Percentiles rank a stretch among this genome's conserved stretches.
phyloP scores from a whole-genome alignment of 1,139 yeast species.

The Scheffersomyces lignicola region DNA sequence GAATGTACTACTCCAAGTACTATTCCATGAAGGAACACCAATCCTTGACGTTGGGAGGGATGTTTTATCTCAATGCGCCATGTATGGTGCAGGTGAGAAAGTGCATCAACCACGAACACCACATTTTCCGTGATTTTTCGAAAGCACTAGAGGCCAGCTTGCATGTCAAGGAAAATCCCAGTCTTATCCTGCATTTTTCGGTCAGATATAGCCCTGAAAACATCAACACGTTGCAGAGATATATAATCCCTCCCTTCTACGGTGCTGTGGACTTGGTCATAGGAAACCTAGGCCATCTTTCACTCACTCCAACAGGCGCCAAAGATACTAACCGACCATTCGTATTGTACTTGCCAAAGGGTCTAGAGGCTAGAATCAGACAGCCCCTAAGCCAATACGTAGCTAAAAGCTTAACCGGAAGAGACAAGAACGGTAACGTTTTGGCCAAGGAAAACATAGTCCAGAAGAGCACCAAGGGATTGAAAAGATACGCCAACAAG shows the following conservation, averaged over 20 bases:
- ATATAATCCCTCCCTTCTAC: conserved; percentile 62
- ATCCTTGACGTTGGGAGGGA: conserved; percentile 59
- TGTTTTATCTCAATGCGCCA: conserved; percentile 49
- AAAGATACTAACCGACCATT: conserved; percentile 29
- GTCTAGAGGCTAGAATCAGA: conserved; percentile 31
- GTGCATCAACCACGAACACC: conserved; percentile 31
- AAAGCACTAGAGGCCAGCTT: conserved; percentile 24
- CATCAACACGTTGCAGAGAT: conserved; percentile 38
- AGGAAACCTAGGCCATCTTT: conserved; percentile 66
- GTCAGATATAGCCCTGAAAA: conserved; percentile 16
- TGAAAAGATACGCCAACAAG: conserved; percentile 24
- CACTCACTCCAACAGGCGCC: conserved; percentile 62
- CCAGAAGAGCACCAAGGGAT: conserved; percentile 25
- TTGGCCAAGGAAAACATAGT: conserved; percentile 31
- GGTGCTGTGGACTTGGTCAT: conserved; percentile 71
- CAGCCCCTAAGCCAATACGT: conserved; percentile 39
- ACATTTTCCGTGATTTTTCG: conserved; percentile 25
- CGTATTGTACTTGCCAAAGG: conserved; percentile 33
- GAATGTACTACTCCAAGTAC: conserved; percentile 36
- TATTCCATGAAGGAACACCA: conserved; percentile 44
- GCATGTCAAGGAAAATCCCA: conserved; percentile 16
- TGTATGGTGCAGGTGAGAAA: conserved; percentile 46
- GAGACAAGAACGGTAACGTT: conserved; percentile 38
- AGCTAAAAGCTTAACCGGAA: conserved; percentile 34
- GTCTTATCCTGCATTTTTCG: conserved; percentile 30